Percentiles rank a stretch among this genome's conserved stretches.
Evolutionary conservation across 2,329 filamentous ascomycete genomes (phyloP).

Genomic region (Alternaria arborescens): DNA sequence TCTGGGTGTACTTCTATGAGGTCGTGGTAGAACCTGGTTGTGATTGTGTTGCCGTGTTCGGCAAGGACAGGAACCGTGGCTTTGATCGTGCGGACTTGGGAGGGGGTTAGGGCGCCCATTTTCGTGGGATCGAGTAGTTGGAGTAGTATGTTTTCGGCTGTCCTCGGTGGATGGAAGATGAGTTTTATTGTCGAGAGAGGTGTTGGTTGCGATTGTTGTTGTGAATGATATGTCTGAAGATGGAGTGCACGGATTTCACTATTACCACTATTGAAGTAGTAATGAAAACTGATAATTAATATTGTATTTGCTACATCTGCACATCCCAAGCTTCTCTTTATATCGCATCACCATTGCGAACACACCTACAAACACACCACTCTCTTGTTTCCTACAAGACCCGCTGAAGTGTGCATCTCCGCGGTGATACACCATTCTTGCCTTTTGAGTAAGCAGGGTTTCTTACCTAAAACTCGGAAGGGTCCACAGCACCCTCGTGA

Average conservation of each 20-base stretch:
- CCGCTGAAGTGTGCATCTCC: conserved; percentile 14
- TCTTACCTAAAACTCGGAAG: not conserved
- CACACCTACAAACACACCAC: not conserved
- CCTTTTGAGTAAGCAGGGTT: not conserved
- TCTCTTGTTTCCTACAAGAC: conserved; percentile 7
- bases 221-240: not conserved
- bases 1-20: conserved; percentile 72
- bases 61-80: conserved; percentile 74
- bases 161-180: not conserved
- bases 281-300: not conserved
- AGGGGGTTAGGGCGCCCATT: conserved; percentile 62
- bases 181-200: not conserved
- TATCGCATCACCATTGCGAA: not conserved
- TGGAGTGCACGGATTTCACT: not conserved
- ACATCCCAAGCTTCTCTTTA: not conserved
- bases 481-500: not conserved
- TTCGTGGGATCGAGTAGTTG: conserved; percentile 2
- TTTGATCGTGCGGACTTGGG: conserved; percentile 72
- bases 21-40: conserved; percentile 75
- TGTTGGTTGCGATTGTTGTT: not conserved
- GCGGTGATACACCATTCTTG: conserved; percentile 3
- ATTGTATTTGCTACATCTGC: not conserved
- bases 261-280: not conserved
- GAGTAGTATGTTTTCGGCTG: not conserved
- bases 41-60: conserved; percentile 73